These are phyloP conservation scores for Rhynchospora tenuis DNA, from an alignment of 176 grass and related monocot genomes.

Conservation along the genomic window DNA sequence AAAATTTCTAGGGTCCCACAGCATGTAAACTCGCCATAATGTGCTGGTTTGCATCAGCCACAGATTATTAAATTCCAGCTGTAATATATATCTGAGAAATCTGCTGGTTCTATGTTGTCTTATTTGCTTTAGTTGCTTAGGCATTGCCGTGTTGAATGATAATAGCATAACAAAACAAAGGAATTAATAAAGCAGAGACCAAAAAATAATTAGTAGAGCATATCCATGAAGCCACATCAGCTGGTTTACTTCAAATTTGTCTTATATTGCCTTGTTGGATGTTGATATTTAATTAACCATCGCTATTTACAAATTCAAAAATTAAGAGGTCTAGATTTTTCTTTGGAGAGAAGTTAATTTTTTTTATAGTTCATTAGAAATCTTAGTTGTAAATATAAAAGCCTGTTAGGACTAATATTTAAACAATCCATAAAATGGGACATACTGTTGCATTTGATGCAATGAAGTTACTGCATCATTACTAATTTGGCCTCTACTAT, in stretches of 20 bases:
- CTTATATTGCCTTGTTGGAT: not conserved
- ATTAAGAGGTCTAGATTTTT: not conserved
- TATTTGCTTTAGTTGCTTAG: not conserved
- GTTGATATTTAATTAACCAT: not conserved
- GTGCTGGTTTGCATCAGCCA: not conserved
- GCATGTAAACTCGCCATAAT: not conserved
- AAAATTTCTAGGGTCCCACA: not conserved
- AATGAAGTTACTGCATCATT: not conserved
- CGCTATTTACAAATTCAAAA: not conserved
- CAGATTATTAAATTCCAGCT: constrained; percentile 3
- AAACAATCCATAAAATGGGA: not conserved
- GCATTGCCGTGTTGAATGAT: constrained; percentile 5
- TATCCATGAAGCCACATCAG: not conserved
- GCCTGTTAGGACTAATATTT: not conserved
- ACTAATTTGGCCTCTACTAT: not conserved
- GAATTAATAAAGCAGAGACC: not conserved
- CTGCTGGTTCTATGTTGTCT: not conserved
- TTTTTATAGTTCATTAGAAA: not conserved
- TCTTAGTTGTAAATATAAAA: not conserved
- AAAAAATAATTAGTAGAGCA: not conserved
- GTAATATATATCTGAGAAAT: not conserved
- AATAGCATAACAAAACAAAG: not conserved
- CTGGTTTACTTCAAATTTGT: not conserved
- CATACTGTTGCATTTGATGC: not conserved
- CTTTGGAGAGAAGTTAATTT: not conserved